Conservation (phyloP, 2,329 filamentous ascomycete species). For the Trichoderma sp. region DNA sequence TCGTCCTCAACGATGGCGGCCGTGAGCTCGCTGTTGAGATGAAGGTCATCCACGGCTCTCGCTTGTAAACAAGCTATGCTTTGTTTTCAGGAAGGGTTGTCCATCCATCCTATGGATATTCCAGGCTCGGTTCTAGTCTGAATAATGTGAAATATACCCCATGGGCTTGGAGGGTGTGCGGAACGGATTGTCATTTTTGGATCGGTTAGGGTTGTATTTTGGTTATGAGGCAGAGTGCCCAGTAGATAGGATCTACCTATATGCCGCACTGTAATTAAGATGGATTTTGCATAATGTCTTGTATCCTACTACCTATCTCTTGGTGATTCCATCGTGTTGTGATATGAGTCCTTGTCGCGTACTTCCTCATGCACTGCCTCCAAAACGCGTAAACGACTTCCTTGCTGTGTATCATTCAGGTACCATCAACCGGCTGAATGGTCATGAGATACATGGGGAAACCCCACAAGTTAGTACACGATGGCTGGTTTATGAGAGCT, state of each 20-base stretch:
- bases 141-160: constrained; percentile 12
- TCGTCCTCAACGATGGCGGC: constrained; percentile 92
- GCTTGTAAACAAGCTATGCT: constrained; percentile 50
- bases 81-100: constrained; percentile 8
- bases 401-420: neutral
- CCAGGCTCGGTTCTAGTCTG: constrained; percentile 11
- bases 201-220: constrained; percentile 39
- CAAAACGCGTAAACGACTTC: neutral
- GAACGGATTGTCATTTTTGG: constrained; percentile 29
- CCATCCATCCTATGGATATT: constrained; percentile 18
- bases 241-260: constrained; percentile 47
- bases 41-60: constrained; percentile 90
- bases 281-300: constrained; percentile 31
- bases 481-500: neutral
- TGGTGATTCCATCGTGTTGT: neutral
- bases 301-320: neutral
- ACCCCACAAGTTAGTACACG: neutral
- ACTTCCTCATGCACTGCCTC: too few species aligned
- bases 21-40: constrained; percentile 97
- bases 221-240: constrained; percentile 39
- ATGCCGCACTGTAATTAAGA: constrained; percentile 41
- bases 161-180: constrained; percentile 16
- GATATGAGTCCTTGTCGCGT: neutral
- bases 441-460: neutral
- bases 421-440: neutral